A percentile compares a stretch with the other conserved stretches of the same genome.
These are phyloP conservation scores for Limnomonas spitsbergensis DNA, from an alignment of 139 green algal species.

Conservation along the genomic window DNA sequence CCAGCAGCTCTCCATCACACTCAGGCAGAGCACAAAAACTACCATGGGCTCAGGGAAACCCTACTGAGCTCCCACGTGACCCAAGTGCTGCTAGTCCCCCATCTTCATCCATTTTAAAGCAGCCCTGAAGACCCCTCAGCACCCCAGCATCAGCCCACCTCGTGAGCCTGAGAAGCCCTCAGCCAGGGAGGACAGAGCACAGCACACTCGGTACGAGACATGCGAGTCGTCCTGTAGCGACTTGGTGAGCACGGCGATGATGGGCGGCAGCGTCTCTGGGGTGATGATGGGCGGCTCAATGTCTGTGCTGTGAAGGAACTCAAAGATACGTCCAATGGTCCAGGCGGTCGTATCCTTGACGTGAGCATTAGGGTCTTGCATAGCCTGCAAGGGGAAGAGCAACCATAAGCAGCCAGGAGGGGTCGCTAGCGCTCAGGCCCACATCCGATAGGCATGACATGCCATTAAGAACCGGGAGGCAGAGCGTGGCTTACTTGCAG, in stretches of 20 bases:
- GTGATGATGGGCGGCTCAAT: constrained; percentile 59
- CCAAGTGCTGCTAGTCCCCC: too few relatives aligned
- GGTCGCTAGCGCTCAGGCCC: background rate
- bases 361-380: constrained; percentile 70
- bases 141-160: too few relatives aligned
- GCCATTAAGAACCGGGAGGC: background rate
- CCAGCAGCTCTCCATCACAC: too few relatives aligned
- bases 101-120: too few relatives aligned
- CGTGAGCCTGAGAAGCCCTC: constrained; percentile 48
- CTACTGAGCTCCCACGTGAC: too few relatives aligned
- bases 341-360: constrained; percentile 94
- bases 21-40: too few relatives aligned
- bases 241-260: constrained; percentile 62
- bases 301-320: constrained; percentile 79
- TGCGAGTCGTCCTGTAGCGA: constrained; percentile 74
- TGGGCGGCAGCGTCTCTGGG: constrained; percentile 48
- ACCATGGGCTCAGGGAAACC: too few relatives aligned
- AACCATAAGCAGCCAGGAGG: background rate
- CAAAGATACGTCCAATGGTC: constrained; percentile 92
- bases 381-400: constrained; percentile 26
- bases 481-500: constrained; percentile 35
- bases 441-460: background rate
- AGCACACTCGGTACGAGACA: constrained; percentile 82
- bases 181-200: constrained; percentile 80
- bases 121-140: too few relatives aligned